phyloP scores from a whole-genome alignment of 75 land plant species.

The Gnetum montanum region DNA sequence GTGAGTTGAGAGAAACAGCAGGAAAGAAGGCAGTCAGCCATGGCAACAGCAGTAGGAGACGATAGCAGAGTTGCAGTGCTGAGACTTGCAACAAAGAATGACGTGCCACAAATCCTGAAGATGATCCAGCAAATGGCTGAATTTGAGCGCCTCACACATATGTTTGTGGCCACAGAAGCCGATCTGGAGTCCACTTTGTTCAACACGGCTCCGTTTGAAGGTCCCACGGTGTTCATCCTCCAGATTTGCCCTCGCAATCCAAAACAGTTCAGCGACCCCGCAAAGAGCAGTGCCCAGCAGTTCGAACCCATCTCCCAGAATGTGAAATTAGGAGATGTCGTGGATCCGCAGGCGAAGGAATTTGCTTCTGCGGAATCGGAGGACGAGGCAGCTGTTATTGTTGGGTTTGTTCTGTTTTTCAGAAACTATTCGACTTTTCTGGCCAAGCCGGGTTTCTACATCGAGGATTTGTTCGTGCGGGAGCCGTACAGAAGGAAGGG shows the following conservation, averaged over 20 bases:
- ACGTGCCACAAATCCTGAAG: slow-evolving; percentile 59
- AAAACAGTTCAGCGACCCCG: slow-evolving; percentile 9
- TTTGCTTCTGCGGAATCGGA: slow-evolving; percentile 22
- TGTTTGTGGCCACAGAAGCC: slow-evolving; percentile 60
- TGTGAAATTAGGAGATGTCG: slow-evolving; percentile 18
- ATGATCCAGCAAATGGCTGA: slow-evolving; percentile 82
- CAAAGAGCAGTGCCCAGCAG: not conserved
- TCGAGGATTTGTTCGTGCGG: slow-evolving; percentile 87
- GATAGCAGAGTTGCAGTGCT: slow-evolving; percentile 26
- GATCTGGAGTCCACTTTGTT: slow-evolving; percentile 36
- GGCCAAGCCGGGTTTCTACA: slow-evolving; percentile 80
- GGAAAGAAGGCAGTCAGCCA: slow-evolving; percentile 6
- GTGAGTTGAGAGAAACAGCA: no score
- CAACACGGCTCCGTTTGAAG: slow-evolving; percentile 33
- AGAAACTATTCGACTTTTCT: slow-evolving; percentile 84
- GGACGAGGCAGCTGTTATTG: slow-evolving; percentile 18
- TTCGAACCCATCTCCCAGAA: slow-evolving; percentile 17
- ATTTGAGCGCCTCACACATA: slow-evolving; percentile 71
- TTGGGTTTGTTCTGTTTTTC: slow-evolving; percentile 84
- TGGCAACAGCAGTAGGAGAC: slow-evolving; percentile 4
- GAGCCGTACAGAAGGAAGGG: slow-evolving; percentile 78
- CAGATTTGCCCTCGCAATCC: slow-evolving; percentile 25
- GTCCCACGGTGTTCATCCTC: slow-evolving; percentile 57
- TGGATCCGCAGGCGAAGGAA: slow-evolving; percentile 33
- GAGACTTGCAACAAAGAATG: slow-evolving; percentile 49